These are phyloP conservation scores for Magnusiomyces sp. DNA, from an alignment of 1,139 yeast genomes.

Conservation along the genomic window DNA sequence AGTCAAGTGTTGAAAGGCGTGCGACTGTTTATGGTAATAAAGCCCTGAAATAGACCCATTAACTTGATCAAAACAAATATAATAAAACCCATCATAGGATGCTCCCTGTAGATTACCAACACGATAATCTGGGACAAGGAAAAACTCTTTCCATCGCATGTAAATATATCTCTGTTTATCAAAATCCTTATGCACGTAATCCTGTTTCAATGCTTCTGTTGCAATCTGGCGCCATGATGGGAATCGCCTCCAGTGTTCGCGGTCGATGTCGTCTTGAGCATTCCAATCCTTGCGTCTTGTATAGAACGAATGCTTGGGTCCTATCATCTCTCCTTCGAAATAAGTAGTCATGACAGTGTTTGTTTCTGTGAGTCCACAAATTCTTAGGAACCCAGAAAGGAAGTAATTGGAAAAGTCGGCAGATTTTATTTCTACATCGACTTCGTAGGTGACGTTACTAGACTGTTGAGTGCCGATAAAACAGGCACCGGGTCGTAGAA, in stretches of 20 bases:
- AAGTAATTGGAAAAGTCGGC: slow-evolving; percentile 56
- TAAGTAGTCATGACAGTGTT: slow-evolving; percentile 78
- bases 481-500: slow-evolving; percentile 51
- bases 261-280: slow-evolving; percentile 56
- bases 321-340: slow-evolving; percentile 79
- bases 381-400: slow-evolving; percentile 70
- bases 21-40: slow-evolving; percentile 71
- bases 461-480: slow-evolving; percentile 69
- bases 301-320: slow-evolving; percentile 44
- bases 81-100: slow-evolving; percentile 87
- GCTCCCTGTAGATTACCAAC: slow-evolving; percentile 58
- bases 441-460: slow-evolving; percentile 59
- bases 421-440: slow-evolving; percentile 60
- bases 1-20: slow-evolving; percentile 63
- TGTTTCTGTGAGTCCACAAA: slow-evolving; percentile 67
- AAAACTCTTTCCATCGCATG: slow-evolving; percentile 94
- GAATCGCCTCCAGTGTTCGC: slow-evolving; percentile 81
- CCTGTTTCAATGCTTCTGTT: slow-evolving; percentile 22
- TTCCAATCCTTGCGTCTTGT: slow-evolving; percentile 50
- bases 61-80: slow-evolving; percentile 70
- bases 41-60: slow-evolving; percentile 71
- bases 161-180: slow-evolving; percentile 47
- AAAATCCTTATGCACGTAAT: slow-evolving; percentile 28
- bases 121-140: slow-evolving; percentile 71
- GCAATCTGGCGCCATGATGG: slow-evolving; percentile 45